Conservation (phyloP, 148 eudicot genomes). For the Cornus controversa region DNA sequence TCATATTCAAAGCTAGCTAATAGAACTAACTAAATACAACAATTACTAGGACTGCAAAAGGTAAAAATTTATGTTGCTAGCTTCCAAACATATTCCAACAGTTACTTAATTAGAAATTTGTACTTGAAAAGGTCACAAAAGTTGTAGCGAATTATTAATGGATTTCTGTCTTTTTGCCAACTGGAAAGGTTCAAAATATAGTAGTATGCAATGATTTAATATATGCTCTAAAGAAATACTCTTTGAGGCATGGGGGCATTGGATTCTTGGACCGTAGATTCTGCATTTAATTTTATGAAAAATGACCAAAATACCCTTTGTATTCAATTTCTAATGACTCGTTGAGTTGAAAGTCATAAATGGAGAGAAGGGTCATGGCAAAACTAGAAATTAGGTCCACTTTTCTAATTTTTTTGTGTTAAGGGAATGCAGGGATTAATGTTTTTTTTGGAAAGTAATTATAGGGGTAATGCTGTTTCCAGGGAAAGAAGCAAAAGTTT, state of each 20-base stretch:
- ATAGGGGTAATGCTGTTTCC: neutral
- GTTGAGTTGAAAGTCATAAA: neutral
- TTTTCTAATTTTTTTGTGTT: neutral
- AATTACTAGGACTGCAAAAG: too few species aligned
- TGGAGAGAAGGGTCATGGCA: neutral
- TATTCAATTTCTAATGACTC: neutral
- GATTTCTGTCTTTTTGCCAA: too few species aligned
- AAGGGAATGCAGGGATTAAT: neutral
- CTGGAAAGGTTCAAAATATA: neutral
- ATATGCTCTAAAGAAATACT: neutral
- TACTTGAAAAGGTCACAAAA: too few species aligned
- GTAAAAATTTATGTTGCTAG: too few species aligned
- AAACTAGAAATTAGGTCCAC: neutral
- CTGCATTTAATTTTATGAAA: neutral
- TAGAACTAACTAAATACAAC: too few species aligned
- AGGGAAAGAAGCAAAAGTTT: conserved; percentile 26
- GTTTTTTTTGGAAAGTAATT: too few species aligned
- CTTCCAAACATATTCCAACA: neutral
- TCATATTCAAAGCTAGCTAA: too few species aligned
- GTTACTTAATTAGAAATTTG: neutral
- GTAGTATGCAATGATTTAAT: neutral
- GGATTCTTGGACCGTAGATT: conserved; percentile 12
- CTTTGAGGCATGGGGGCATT: conserved; percentile 13
- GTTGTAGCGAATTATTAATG: too few species aligned
- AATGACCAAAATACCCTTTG: conserved; percentile 5